phyloP scores from a whole-genome alignment of 2,329 filamentous ascomycete species.

The Ophiostoma sp. region DNA sequence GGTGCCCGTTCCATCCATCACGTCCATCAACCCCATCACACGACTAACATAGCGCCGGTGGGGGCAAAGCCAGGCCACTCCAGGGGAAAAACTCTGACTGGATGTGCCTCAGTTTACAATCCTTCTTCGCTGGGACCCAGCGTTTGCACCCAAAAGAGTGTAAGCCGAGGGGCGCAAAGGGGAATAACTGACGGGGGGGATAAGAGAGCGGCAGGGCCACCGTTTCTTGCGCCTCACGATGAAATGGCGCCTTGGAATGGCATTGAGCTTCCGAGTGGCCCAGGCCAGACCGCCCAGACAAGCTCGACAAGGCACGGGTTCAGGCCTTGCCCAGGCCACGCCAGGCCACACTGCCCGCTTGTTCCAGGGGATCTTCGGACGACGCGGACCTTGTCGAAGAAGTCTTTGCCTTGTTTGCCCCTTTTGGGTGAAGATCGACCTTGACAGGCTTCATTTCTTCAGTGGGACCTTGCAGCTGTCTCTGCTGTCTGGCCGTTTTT shows the following conservation, averaged over 20 bases:
- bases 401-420: not conserved
- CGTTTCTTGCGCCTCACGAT: constrained; percentile 9
- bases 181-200: not conserved
- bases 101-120: constrained; percentile 17
- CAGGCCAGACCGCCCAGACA: not conserved
- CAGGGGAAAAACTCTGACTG: constrained; percentile 5
- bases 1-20: not conserved
- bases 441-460: constrained; percentile 12
- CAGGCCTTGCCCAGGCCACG: constrained; percentile 1
- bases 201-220: not conserved
- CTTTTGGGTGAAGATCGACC: not conserved
- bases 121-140: constrained; percentile 18
- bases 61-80: not conserved
- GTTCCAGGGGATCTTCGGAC: constrained; percentile 16
- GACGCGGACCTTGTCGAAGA: not conserved
- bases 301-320: not conserved
- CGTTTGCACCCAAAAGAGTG: not conserved
- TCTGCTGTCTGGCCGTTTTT: not conserved
- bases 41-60: not conserved
- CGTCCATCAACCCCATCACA: constrained; percentile 4
- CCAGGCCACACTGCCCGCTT: not conserved
- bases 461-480: constrained; percentile 11
- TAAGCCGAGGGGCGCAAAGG: not conserved
- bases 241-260: constrained; percentile 14
- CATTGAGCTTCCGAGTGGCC: not conserved